phyloP scores from a whole-genome alignment of 225 moss, liverwort and hornwort genomes.

The Bryoerythrophyllum caledonicum region DNA sequence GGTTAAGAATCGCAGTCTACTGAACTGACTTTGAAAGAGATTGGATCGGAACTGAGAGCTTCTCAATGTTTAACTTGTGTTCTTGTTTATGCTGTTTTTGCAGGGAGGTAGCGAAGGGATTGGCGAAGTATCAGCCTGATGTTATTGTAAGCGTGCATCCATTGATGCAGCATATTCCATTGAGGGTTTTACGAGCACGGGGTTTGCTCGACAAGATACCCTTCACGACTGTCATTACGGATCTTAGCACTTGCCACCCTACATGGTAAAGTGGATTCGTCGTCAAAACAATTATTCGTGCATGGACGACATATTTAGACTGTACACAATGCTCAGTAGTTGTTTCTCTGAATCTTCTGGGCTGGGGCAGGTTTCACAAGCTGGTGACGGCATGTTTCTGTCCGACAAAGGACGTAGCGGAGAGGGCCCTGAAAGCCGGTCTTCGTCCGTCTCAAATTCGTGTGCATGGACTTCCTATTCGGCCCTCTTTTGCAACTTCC shows the following conservation, averaged over 20 bases:
- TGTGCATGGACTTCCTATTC: slow-evolving; percentile 90
- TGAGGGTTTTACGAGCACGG: slow-evolving; percentile 85
- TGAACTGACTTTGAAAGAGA: too few relatives aligned
- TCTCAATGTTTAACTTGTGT: neutral
- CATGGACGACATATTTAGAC: neutral
- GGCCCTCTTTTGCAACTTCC: slow-evolving; percentile 71
- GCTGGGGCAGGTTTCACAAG: slow-evolving; percentile 79
- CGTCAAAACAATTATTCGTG: neutral
- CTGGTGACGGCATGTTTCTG: slow-evolving; percentile 90
- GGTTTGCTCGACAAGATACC: slow-evolving; percentile 93
- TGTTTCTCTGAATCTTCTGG: slow-evolving; percentile 17
- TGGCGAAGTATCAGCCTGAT: slow-evolving; percentile 89
- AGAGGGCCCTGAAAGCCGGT: slow-evolving; percentile 86
- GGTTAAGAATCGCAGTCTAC: too few relatives aligned
- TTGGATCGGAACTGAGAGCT: neutral
- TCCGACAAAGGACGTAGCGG: slow-evolving; percentile 87
- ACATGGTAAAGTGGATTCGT: slow-evolving; percentile 64
- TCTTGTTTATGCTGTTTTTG: slow-evolving; percentile 2
- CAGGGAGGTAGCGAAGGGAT: slow-evolving; percentile 93
- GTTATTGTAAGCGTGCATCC: slow-evolving; percentile 98
- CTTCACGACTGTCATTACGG: slow-evolving; percentile 96
- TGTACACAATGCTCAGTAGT: neutral
- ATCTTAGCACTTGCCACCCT: slow-evolving; percentile 95
- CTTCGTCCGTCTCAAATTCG: slow-evolving; percentile 79
- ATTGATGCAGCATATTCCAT: slow-evolving; percentile 98